Conservation (phyloP, 345 rosid genomes). For the Anacardium occidentale region DNA sequence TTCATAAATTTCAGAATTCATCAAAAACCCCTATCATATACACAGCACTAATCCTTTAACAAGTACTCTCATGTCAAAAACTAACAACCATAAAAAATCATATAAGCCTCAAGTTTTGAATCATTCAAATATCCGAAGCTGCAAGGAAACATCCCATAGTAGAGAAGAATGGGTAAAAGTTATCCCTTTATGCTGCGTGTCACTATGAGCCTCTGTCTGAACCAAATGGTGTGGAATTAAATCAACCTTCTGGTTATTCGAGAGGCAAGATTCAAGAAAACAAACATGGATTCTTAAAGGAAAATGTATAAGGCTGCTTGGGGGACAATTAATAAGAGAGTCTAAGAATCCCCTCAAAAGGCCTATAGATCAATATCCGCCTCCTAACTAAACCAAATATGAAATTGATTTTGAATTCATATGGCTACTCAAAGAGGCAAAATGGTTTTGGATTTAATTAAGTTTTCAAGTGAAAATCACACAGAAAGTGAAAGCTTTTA, state of each 20-base stretch:
- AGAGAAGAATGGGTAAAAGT: neutral
- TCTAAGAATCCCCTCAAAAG: conserved; percentile 28
- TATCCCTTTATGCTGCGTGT: conserved; percentile 11
- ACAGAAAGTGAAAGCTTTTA: neutral
- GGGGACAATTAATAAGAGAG: conserved; percentile 17
- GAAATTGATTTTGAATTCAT: conserved; percentile 16
- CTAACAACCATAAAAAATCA: too few relatives aligned
- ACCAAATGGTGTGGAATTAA: conserved; percentile 26
- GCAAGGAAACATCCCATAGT: neutral
- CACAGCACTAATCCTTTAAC: too few relatives aligned
- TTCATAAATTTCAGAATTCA: too few relatives aligned
- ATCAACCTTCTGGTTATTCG: conserved; percentile 32
- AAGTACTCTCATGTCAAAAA: too few relatives aligned
- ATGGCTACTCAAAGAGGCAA: conserved; percentile 46
- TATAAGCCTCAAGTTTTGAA: neutral
- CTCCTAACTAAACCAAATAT: conserved; percentile 37
- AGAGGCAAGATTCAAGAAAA: conserved; percentile 18
- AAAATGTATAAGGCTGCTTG: conserved; percentile 34
- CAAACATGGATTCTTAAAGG: neutral
- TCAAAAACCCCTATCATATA: too few relatives aligned
- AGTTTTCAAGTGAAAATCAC: neutral
- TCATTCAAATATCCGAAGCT: neutral
- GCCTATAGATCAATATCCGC: conserved; percentile 28
- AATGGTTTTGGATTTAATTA: neutral
- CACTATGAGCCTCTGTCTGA: conserved; percentile 38